Percentiles rank a stretch among this genome's conserved stretches.
Conservation (phyloP, 2,329 filamentous ascomycete species). For the Talaromyces sp. region DNA sequence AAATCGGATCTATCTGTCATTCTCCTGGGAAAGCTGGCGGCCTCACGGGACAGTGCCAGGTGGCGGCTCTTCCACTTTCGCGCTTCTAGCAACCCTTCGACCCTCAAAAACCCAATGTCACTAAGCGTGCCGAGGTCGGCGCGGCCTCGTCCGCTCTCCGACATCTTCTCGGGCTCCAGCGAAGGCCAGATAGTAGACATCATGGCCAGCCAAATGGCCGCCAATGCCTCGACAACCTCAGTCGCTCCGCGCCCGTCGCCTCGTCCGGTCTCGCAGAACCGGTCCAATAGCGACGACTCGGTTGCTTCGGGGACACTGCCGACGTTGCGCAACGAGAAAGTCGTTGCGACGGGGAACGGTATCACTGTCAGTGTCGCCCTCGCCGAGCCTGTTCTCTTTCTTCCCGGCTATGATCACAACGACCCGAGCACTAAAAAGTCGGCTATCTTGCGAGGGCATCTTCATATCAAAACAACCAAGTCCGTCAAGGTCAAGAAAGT, state of each 20-base stretch:
- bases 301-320: slow-evolving; percentile 21
- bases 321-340: slow-evolving; percentile 39
- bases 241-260: not conserved
- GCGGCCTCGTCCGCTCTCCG: slow-evolving; percentile 27
- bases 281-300: slow-evolving; percentile 15
- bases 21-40: slow-evolving; percentile 37
- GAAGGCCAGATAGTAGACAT: slow-evolving; percentile 27
- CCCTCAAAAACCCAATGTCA: slow-evolving; percentile 16
- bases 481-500: slow-evolving; percentile 90
- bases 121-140: slow-evolving; percentile 20
- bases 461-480: slow-evolving; percentile 79
- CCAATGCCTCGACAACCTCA: slow-evolving; percentile 9
- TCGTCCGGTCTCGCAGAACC: slow-evolving; percentile 16
- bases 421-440: slow-evolving; percentile 58
- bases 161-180: slow-evolving; percentile 28
- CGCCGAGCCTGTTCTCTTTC: slow-evolving; percentile 43
- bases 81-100: slow-evolving; percentile 19
- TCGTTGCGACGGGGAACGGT: slow-evolving; percentile 44
- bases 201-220: slow-evolving; percentile 14
- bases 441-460: slow-evolving; percentile 75
- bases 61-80: slow-evolving; percentile 40
- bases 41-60: slow-evolving; percentile 40
- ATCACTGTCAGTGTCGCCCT: slow-evolving; percentile 42
- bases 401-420: slow-evolving; percentile 45
- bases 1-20: slow-evolving; percentile 2